phyloP scores from a whole-genome alignment of 345 rosid species.

The Cochlearia excelsa region DNA sequence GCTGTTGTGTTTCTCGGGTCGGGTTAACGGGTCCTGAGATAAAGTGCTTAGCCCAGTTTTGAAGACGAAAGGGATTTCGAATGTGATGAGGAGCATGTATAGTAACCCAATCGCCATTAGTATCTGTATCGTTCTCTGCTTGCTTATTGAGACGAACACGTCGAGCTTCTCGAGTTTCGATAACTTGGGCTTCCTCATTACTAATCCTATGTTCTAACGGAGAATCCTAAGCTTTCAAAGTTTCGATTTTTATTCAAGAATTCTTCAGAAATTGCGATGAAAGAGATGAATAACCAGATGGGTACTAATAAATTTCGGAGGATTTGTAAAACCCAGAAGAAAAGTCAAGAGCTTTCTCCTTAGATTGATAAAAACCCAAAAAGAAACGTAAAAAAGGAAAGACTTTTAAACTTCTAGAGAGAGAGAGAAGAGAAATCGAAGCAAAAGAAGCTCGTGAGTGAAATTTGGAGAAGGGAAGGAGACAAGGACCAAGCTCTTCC shows the following conservation, averaged over 20 bases:
- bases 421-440: constrained; percentile 12
- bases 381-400: constrained; percentile 18
- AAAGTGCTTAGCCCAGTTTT: constrained; percentile 39
- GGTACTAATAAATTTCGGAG: not conserved
- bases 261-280: constrained; percentile 3
- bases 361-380: constrained; percentile 17
- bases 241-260: not conserved
- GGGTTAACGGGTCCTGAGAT: constrained; percentile 50
- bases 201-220: not conserved
- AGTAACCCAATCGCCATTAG: constrained; percentile 49
- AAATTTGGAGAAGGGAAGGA: not conserved
- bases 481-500: constrained; percentile 13
- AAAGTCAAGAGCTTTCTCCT: constrained; percentile 26
- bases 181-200: constrained; percentile 34
- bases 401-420: not conserved
- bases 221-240: constrained; percentile 10
- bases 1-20: constrained; percentile 45
- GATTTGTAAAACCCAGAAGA: not conserved
- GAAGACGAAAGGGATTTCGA: constrained; percentile 71
- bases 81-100: constrained; percentile 53
- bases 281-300: not conserved
- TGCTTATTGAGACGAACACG: constrained; percentile 39
- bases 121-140: constrained; percentile 64
- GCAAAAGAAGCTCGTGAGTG: constrained; percentile 25
- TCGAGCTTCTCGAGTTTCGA: constrained; percentile 42